A percentile compares a stretch with the other conserved stretches of the same genome.
phyloP scores from a whole-genome alignment of 2,329 filamentous ascomycete genomes.

The Magnaporthiopsis rhizophila region DNA sequence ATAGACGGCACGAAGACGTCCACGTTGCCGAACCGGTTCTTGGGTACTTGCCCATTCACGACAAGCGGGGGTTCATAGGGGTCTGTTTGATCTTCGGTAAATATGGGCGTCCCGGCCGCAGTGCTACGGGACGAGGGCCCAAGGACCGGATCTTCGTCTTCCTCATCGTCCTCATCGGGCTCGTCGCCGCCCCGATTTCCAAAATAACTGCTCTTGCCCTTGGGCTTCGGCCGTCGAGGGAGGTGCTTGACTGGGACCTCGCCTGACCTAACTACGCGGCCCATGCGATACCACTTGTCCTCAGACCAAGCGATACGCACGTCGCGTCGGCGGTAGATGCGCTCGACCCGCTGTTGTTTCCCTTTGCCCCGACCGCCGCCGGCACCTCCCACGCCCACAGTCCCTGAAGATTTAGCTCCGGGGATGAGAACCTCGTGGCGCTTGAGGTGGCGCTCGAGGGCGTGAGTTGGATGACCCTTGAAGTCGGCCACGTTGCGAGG shows the following conservation, averaged over 20 bases:
- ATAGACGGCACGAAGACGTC: constrained; percentile 90
- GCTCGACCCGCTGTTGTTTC: constrained; percentile 50
- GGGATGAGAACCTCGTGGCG: constrained; percentile 76
- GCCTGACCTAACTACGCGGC: constrained; percentile 66
- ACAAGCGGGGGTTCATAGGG: constrained; percentile 71
- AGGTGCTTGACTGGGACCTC: constrained; percentile 79
- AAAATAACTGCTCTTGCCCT: constrained; percentile 13
- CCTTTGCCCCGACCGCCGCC: constrained; percentile 27
- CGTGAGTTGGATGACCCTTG: constrained; percentile 76
- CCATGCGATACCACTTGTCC: constrained; percentile 87
- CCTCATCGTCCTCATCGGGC: constrained; percentile 32
- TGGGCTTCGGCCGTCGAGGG: constrained; percentile 34
- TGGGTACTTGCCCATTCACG: constrained; percentile 66
- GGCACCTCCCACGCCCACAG: constrained; percentile 54
- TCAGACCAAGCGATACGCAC: constrained; percentile 70
- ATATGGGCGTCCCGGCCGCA: constrained; percentile 46
- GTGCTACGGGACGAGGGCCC: constrained; percentile 23
- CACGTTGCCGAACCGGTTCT: constrained; percentile 90
- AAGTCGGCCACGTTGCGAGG: constrained; percentile 81
- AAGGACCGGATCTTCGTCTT: constrained; percentile 34
- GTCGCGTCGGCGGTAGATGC: constrained; percentile 74
- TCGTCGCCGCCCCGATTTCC: constrained; percentile 15
- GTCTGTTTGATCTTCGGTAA: constrained; percentile 58
- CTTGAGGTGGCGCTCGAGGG: constrained; percentile 75
- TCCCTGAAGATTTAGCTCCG: constrained; percentile 62